These are phyloP conservation scores for Calonectria honghensis DNA, from an alignment of 2,329 filamentous ascomycete genomes.

Conservation along the genomic window DNA sequence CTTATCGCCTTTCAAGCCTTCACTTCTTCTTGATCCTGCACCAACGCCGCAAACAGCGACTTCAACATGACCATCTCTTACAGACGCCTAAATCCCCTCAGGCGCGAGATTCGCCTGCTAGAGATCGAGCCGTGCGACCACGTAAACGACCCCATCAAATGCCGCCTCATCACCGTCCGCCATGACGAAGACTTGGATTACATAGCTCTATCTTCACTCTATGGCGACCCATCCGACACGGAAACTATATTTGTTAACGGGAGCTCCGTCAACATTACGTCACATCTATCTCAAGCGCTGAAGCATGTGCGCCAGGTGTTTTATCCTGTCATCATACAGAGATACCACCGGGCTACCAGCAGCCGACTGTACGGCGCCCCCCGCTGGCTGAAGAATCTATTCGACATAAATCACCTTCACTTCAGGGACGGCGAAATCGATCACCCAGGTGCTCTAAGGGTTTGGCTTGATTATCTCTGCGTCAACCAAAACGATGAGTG, in stretches of 20 bases:
- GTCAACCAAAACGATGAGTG: conserved; percentile 53
- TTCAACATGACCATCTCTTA: conserved; percentile 34
- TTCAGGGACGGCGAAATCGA: conserved; percentile 41
- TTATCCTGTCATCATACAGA: conserved; percentile 51
- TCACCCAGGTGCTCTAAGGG: conserved; percentile 48
- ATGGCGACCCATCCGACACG: conserved; percentile 55
- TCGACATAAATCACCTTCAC: conserved; percentile 24
- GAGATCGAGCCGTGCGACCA: conserved; percentile 56
- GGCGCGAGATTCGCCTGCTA: conserved; percentile 58
- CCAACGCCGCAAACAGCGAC: neutral
- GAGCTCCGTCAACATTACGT: conserved; percentile 52
- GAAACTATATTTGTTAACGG: conserved; percentile 58
- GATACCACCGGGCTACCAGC: conserved; percentile 46
- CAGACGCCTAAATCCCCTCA: conserved; percentile 37
- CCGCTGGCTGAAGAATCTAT: conserved; percentile 41
- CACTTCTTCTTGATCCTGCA: neutral
- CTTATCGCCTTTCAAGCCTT: neutral
- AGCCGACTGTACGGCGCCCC: conserved; percentile 37
- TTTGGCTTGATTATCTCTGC: conserved; percentile 59
- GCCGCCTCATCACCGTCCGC: conserved; percentile 57
- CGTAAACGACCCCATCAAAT: conserved; percentile 57
- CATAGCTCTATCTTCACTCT: conserved; percentile 57
- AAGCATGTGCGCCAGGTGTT: conserved; percentile 59
- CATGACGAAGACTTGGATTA: conserved; percentile 54
- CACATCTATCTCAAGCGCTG: conserved; percentile 56